Base-by-base conservation (phyloP, 495 filamentous ascomycete species). In the Xylaria grammica region DNA sequence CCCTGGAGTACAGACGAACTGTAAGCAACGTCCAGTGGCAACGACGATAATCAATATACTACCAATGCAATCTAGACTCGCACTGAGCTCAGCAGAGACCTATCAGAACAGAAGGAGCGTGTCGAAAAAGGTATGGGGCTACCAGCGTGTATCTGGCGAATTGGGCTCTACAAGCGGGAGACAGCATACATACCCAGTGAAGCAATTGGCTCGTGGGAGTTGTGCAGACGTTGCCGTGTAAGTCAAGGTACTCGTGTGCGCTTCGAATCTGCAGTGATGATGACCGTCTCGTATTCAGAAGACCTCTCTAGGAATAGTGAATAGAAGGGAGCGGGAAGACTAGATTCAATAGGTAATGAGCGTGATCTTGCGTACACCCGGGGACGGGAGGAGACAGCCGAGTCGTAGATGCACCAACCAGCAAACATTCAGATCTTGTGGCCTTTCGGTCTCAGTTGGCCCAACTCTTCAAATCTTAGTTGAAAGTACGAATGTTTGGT, bases 131-230 rank as follows among this genome's bases (percentile, higher is more conserved):
- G 62, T 68, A 69, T 61, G 61, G 70, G 65, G 68, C 62, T 71
- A 65, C 72, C 66, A 69, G 63, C 54, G 65, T 64, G 59, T 60
- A 58, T 56, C 69, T 64, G 68, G 62, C 61, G 65, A 67, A 66
- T 62, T 73, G 66, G 68, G 62, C 59, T 69, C 69, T 69, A 75
- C 68, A 69, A 66, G 67, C 70, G 70, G 63, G 51, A 73, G 66
- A 68, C 68, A 58, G 54, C 70, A 73, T 75, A 69, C 65, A 75
- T 75, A 67, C 62, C 67, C 54, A 62, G 61, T 65, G 46, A 71
- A 68, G 66, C 63, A 70, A 74, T 74, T 74, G 66, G 68, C 66
- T 59, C 66, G 70, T 48, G 65, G 50, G 26, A 67, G 52, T 45
- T 67, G 66, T 72, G 56, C 59, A 57, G 63, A 46, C 19, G n/a